Percentiles rank a stretch among this genome's conserved stretches.
Conservation (phyloP, 148 eudicot species). For the Silene uniflora region DNA sequence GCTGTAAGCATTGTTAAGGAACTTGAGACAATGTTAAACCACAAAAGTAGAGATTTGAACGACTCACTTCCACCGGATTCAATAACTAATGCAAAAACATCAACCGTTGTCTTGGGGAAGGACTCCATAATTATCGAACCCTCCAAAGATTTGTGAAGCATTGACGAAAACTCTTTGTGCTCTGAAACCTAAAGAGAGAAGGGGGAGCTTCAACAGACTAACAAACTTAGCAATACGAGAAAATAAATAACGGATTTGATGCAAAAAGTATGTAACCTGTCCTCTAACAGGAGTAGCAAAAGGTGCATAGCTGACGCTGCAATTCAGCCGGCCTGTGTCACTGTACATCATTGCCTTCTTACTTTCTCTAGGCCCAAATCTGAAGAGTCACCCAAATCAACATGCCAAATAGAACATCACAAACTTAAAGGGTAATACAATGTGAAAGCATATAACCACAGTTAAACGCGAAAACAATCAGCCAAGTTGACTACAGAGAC, state of each 20-base stretch:
- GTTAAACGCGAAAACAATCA: no score
- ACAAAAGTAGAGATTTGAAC: background rate
- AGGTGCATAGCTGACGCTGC: constrained; percentile 83
- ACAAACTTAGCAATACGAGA: background rate
- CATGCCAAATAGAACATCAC: background rate
- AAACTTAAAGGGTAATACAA: background rate
- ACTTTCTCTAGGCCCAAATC: constrained; percentile 98
- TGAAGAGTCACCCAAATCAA: constrained; percentile 22
- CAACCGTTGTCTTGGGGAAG: constrained; percentile 95
- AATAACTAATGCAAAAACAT: constrained; percentile 92
- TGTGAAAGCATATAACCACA: no score
- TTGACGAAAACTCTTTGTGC: constrained; percentile 63
- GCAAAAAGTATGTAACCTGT: constrained; percentile 42
- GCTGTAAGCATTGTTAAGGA: background rate
- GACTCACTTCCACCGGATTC: constrained; percentile 97
- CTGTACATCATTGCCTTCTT: constrained; percentile 98
- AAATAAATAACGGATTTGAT: background rate
- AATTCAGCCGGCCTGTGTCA: constrained; percentile 76
- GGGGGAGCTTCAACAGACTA: background rate
- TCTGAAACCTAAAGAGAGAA: constrained; percentile 57
- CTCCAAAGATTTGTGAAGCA: constrained; percentile 93
- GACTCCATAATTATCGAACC: constrained; percentile 88
- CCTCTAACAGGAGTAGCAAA: constrained; percentile 76
- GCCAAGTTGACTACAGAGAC: constrained; percentile 4
- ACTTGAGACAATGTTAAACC: background rate